Percentiles rank a stretch among this genome's conserved stretches.
Evolutionary conservation across 306 rosid genomes (phyloP).

Genomic region (Rubus idaeus): DNA sequence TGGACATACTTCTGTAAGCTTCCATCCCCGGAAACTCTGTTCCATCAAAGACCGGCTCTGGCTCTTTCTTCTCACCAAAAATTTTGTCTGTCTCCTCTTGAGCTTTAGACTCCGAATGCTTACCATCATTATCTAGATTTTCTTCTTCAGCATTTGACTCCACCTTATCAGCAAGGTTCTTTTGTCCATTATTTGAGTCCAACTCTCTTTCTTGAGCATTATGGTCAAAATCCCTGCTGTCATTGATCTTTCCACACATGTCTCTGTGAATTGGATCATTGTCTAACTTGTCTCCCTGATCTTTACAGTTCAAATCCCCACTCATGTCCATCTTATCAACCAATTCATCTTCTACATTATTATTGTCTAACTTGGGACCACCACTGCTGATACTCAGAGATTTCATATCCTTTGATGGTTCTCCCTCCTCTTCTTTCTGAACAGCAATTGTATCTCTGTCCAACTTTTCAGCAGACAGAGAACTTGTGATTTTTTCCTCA

Average conservation of each 20-base stretch:
- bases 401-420: slow-evolving; percentile 31
- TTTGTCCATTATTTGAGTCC: slow-evolving; percentile 8
- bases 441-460: slow-evolving; percentile 30
- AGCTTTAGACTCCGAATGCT: slow-evolving; percentile 29
- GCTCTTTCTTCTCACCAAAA: slow-evolving; percentile 51
- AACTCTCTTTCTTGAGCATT: slow-evolving; percentile 8
- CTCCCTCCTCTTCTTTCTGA: slow-evolving; percentile 31
- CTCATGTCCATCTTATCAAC: slow-evolving; percentile 17
- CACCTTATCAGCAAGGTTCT: slow-evolving; percentile 1
- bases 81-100: slow-evolving; percentile 34
- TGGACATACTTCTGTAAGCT: slow-evolving; percentile 49
- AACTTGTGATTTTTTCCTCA: slow-evolving; percentile 28
- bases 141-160: slow-evolving; percentile 10
- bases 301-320: slow-evolving; percentile 30
- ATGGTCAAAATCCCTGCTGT: slow-evolving; percentile 18
- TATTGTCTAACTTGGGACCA: slow-evolving; percentile 15
- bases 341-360: slow-evolving; percentile 23
- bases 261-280: slow-evolving; percentile 10
- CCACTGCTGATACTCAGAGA: slow-evolving; percentile 27
- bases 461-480: slow-evolving; percentile 36
- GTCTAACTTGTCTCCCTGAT: slow-evolving; percentile 30
- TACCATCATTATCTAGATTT: slow-evolving; percentile 1
- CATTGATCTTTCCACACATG: slow-evolving; percentile 23
- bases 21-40: slow-evolving; percentile 71
- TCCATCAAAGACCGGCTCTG: slow-evolving; percentile 83